These are phyloP conservation scores for Magnaporthiopsis rhizophila DNA, from an alignment of 2,329 filamentous ascomycete genomes.

Conservation along the genomic window DNA sequence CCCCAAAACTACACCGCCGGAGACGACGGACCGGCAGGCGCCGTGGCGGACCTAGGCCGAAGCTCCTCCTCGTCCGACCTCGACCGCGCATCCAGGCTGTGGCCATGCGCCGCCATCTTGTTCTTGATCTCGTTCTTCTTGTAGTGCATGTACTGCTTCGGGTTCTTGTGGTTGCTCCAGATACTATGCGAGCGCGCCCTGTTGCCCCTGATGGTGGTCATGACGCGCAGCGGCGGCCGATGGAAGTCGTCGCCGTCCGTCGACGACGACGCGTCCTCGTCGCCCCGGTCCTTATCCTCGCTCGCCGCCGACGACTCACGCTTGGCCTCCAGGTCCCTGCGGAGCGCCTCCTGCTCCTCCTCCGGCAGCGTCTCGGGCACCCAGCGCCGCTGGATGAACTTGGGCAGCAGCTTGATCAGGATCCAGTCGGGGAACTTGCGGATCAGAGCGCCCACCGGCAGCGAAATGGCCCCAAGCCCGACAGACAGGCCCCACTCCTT, in stretches of 20 bases:
- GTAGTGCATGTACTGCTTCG: constrained; percentile 20
- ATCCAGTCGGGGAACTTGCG: constrained; percentile 63
- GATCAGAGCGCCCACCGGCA: constrained; percentile 66
- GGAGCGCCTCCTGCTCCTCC: constrained; percentile 2
- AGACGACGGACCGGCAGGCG: background rate
- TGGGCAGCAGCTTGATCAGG: constrained; percentile 17
- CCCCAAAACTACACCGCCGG: background rate
- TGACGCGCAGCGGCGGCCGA: constrained; percentile 15
- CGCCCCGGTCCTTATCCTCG: background rate
- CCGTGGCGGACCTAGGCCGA: background rate
- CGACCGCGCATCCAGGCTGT: background rate
- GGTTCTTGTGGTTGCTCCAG: constrained; percentile 9
- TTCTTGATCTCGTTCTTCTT: constrained; percentile 18
- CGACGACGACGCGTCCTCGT: background rate
- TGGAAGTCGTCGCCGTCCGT: constrained; percentile 9
- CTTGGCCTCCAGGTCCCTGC: constrained; percentile 8
- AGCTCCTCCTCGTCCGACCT: background rate
- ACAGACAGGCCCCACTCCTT: constrained; percentile 80
- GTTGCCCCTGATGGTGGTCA: constrained; percentile 19
- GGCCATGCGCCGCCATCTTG: background rate
- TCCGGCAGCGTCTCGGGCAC: constrained; percentile 14
- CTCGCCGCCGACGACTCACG: constrained; percentile 3
- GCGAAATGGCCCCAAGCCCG: constrained; percentile 64
- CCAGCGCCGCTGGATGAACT: constrained; percentile 14
- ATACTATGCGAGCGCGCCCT: constrained; percentile 17